These are phyloP conservation scores for Suhomyces emberorum DNA, from an alignment of 805 yeast species.

Conservation along the genomic window DNA sequence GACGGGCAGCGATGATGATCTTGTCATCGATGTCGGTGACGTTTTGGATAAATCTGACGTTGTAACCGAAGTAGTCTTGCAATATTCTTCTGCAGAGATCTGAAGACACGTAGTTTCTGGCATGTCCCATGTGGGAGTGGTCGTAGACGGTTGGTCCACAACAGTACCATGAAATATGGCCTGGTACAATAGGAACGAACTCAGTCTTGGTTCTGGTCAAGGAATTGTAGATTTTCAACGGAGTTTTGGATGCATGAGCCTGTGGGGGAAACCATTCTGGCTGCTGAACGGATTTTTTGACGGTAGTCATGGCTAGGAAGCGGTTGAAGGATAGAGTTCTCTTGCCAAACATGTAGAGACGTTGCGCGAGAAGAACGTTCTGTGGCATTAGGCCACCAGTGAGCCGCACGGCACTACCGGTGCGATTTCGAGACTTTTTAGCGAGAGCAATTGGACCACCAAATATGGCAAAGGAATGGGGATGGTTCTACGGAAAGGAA, in stretches of 20 bases:
- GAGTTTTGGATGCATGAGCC: slow-evolving; percentile 19
- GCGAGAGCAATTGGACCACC: too few species aligned
- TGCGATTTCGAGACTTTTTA: too few species aligned
- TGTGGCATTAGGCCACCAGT: too few species aligned
- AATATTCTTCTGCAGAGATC: slow-evolving; percentile 89
- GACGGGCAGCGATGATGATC: slow-evolving; percentile 92
- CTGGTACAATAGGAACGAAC: slow-evolving; percentile 65
- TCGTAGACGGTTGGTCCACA: slow-evolving; percentile 99
- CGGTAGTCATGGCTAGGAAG: slow-evolving; percentile 10
- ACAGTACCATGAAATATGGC: slow-evolving; percentile 86
- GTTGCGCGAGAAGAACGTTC: too few species aligned
- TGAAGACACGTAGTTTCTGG: slow-evolving; percentile 91
- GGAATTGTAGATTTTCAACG: slow-evolving; percentile 71
- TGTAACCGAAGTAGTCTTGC: slow-evolving; percentile 89
- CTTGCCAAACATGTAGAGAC: not conserved
- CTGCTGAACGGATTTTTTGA: slow-evolving; percentile 33
- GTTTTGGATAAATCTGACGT: slow-evolving; percentile 85
- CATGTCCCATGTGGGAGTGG: slow-evolving; percentile 97
- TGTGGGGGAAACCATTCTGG: slow-evolving; percentile 34
- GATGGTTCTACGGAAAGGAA: too few species aligned
- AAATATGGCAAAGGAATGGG: too few species aligned
- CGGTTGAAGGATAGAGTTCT: not conserved
- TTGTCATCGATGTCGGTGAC: slow-evolving; percentile 99
- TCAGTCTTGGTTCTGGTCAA: slow-evolving; percentile 77
- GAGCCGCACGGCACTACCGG: too few species aligned